Percentiles rank a stretch among this genome's conserved stretches.
phyloP scores from a whole-genome alignment of 2,329 filamentous ascomycete species.

The Magnaporthiopsis poae region DNA sequence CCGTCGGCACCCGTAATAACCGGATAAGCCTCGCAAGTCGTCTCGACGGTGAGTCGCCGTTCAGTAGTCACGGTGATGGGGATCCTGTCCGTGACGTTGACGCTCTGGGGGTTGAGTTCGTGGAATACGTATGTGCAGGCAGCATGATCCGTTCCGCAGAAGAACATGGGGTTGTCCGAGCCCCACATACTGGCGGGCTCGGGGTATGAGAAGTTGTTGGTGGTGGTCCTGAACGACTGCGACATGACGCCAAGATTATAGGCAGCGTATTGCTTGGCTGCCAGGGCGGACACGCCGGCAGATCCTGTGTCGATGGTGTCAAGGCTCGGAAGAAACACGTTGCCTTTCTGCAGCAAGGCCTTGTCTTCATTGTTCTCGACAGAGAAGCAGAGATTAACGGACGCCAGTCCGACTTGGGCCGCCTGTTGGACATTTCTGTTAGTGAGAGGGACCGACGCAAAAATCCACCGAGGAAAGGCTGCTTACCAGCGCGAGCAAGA shows the following conservation, averaged over 20 bases:
- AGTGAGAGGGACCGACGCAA: background rate
- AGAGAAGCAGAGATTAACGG: slow-evolving; percentile 32
- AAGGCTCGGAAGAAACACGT: slow-evolving; percentile 28
- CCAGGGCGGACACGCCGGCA: background rate
- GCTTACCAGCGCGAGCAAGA: background rate
- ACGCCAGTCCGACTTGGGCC: slow-evolving; percentile 14
- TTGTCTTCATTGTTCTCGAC: slow-evolving; percentile 27
- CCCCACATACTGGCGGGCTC: slow-evolving; percentile 21
- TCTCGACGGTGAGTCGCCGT: slow-evolving; percentile 22
- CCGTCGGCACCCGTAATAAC: slow-evolving; percentile 25
- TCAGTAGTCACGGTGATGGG: slow-evolving; percentile 20
- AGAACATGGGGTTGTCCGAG: slow-evolving; percentile 15
- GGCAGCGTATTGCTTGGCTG: slow-evolving; percentile 16
- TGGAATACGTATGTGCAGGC: slow-evolving; percentile 28
- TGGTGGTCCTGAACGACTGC: slow-evolving; percentile 18
- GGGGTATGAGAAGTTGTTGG: slow-evolving; percentile 17
- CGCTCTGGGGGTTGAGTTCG: slow-evolving; percentile 18
- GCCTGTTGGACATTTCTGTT: background rate
- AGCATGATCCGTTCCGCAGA: background rate
- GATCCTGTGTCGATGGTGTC: slow-evolving; percentile 16
- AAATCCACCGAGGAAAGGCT: background rate
- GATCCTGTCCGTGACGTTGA: slow-evolving; percentile 7
- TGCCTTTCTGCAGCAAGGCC: slow-evolving; percentile 24
- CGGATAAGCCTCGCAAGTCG: slow-evolving; percentile 21
- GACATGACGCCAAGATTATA: slow-evolving; percentile 19